phyloP scores from a whole-genome alignment of 352 stramenopile species.

The Pythium periplocum region DNA sequence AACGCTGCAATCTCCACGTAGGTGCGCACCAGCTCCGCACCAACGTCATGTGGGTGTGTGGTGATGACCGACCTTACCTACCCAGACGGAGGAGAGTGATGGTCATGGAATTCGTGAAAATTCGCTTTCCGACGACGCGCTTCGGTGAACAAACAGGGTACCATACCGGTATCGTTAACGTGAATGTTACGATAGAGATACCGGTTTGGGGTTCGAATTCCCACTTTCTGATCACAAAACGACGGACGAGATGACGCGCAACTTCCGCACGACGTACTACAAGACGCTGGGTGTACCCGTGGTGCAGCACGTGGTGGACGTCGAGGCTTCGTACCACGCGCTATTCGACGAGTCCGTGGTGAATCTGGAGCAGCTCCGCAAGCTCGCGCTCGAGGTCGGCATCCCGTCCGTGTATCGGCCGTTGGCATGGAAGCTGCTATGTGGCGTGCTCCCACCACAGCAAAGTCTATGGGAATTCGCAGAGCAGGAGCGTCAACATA shows the following conservation, averaged over 20 bases:
- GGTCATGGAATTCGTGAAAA: slow-evolving; percentile 3
- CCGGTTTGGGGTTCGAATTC: too few species aligned
- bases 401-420: slow-evolving; percentile 47
- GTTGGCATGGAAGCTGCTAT: slow-evolving; percentile 55
- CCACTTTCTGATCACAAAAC: too few species aligned
- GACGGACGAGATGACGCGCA: slow-evolving; percentile 30
- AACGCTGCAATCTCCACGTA: too few species aligned
- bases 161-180: background rate
- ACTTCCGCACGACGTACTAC: slow-evolving; percentile 86
- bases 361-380: slow-evolving; percentile 63
- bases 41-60: too few species aligned
- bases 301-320: slow-evolving; percentile 77
- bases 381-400: slow-evolving; percentile 71
- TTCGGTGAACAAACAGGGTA: slow-evolving; percentile 13
- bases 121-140: slow-evolving; percentile 15
- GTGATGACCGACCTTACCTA: too few species aligned
- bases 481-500: slow-evolving; percentile 35
- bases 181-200: too few species aligned
- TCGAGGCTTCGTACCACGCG: slow-evolving; percentile 68
- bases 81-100: slow-evolving; percentile 14
- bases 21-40: too few species aligned
- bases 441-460: slow-evolving; percentile 47
- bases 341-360: slow-evolving; percentile 50
- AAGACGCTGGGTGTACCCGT: slow-evolving; percentile 84
- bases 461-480: slow-evolving; percentile 59